phyloP scores from a whole-genome alignment of 2,329 filamentous ascomycete species.

The Colletotrichum noveboracense region DNA sequence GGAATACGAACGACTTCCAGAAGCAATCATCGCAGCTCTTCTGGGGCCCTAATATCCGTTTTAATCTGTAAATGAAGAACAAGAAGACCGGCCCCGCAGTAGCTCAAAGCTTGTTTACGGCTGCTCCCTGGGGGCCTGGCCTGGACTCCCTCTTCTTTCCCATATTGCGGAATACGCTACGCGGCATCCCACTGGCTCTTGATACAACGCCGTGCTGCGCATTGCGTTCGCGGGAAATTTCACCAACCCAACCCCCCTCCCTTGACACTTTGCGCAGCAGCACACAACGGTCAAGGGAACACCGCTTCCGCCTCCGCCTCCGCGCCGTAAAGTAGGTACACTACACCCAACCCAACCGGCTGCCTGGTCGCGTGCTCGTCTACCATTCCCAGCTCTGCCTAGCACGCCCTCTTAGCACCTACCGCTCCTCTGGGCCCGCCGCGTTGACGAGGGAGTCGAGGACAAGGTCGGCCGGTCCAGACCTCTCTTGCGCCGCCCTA shows the following conservation, averaged over 20 bases:
- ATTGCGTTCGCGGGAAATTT: not conserved
- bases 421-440: not conserved
- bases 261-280: not conserved
- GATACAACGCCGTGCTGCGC: not conserved
- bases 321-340: not conserved
- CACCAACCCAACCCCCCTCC: not conserved
- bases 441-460: not conserved
- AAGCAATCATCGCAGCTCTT: not conserved
- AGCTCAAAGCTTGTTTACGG: conserved; percentile 16
- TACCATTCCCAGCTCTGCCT: not conserved
- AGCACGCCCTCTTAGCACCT: not conserved
- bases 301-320: not conserved
- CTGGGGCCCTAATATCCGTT: not conserved
- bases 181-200: not conserved
- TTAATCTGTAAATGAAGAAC: not conserved
- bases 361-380: conserved; percentile 8
- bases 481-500: not conserved
- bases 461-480: not conserved
- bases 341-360: not conserved
- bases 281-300: not conserved
- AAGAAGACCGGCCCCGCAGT: not conserved
- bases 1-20: conserved; percentile 3
- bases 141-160: not conserved
- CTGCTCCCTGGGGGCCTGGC: not conserved
- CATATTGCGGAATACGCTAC: not conserved